These are phyloP conservation scores for Buxus sempervirens DNA, from an alignment of 164 flowering plant genomes.

Conservation along the genomic window DNA sequence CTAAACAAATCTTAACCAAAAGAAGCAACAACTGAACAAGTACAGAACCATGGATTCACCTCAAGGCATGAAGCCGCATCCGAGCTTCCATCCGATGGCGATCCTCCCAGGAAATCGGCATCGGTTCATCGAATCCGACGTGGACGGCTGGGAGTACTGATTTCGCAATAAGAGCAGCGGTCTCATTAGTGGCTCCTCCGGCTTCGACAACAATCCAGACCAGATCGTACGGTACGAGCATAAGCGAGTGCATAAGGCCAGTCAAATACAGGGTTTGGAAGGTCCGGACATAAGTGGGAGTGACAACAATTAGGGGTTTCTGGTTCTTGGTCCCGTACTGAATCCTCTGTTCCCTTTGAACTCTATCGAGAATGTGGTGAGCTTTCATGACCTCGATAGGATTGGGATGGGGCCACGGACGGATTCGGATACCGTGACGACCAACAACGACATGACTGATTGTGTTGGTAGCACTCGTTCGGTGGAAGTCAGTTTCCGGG, in stretches of 20 bases:
- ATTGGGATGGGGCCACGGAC: conserved; percentile 95
- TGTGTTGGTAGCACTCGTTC: conserved; percentile 15
- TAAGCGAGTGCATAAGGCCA: conserved; percentile 85
- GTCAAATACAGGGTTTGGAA: conserved; percentile 88
- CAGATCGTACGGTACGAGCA: conserved; percentile 75
- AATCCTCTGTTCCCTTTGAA: conserved; percentile 77
- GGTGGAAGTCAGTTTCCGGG: conserved; percentile 13
- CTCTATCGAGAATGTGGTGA: conserved; percentile 78
- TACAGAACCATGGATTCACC: conserved; percentile 32
- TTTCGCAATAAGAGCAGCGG: conserved; percentile 53
- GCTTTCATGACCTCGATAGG: conserved; percentile 84
- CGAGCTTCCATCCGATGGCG: conserved; percentile 62
- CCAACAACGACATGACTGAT: conserved; percentile 71
- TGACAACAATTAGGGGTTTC: conserved; percentile 62
- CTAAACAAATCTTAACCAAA: conserved; percentile 6
- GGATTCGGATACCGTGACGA: conserved; percentile 84
- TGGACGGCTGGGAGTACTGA: conserved; percentile 56
- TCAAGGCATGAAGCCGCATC: conserved; percentile 79
- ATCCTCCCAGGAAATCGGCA: conserved; percentile 74
- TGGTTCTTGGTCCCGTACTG: conserved; percentile 76
- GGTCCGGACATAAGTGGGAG: conserved; percentile 88
- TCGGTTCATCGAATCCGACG: conserved; percentile 51
- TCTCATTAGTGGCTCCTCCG: conserved; percentile 77
- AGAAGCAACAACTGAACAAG: neutral
- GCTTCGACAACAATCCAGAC: conserved; percentile 95